Base-by-base conservation (phyloP, 2,329 filamentous ascomycete species). In the Aureobasidium lini region DNA sequence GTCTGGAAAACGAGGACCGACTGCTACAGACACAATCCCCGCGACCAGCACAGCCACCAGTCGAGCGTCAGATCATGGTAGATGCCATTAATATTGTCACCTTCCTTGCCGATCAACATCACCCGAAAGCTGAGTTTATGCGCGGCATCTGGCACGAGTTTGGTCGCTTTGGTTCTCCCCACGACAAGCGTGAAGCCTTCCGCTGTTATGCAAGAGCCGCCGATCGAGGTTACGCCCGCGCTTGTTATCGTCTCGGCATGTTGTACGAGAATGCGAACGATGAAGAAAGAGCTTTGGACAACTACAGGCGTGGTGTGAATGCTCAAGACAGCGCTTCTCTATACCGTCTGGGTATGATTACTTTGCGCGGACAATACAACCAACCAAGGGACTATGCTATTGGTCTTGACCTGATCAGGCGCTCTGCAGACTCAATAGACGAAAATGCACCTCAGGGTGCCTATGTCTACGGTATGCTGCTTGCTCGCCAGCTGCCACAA, bases 191-290 rank as follows among this genome's bases (percentile, higher is more conserved):
- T 68, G 93, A 96, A 75, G 93, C 94, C 7, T 97, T 95, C 71
- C 77, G 85, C 62, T 89, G 88, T 67, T 99, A 97, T 75, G 85
- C 86, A 63, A 81, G 87, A 67, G 89, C 94, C n/a, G 88, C 90
- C 32, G 88, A 92, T 66, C 86, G 89, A 66, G 90, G 90, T 60
- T 95, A 92, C 75, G 84, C 87, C 23, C 82, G 94, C 66, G 92
- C 94, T 18, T 90, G 97, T 73, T 99, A 99, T 73, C 85, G 94
- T 48, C 95, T 99, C 76, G 94, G 94, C 63, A 99, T 97, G 93
- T 88, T 96, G 60, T 97, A 92, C 71, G 94, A 99, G 75, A 91
- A 89, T 71, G 93, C 91, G 4, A 95, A 95, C 69, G 93, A 99
- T 69, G 87, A 91, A 62, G 82, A 86, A 63, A 96, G 95, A 72